Evolutionary conservation across 257 asterid genomes (phyloP).

Genomic region (Pogostemon cablin): DNA sequence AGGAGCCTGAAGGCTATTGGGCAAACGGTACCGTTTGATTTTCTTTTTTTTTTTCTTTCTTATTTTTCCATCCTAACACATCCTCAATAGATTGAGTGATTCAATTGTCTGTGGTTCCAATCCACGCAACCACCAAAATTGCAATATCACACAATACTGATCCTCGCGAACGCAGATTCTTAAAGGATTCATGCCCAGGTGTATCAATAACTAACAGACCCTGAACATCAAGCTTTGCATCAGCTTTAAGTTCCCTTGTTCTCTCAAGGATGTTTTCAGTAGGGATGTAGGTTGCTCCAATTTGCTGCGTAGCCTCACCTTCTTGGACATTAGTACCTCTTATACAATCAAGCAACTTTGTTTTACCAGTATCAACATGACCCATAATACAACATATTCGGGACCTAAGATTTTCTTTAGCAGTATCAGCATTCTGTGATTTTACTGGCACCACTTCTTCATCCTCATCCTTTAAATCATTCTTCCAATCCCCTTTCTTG

Average conservation of each 20-base stretch:
- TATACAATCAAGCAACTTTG: conserved; percentile 94
- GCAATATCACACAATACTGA: conserved; percentile 98
- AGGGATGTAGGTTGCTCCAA: conserved; percentile 98
- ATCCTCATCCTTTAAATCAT: conserved; percentile 43
- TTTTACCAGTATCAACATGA: conserved; percentile 98
- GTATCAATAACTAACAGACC: conserved; percentile 96
- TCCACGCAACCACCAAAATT: conserved; percentile 94
- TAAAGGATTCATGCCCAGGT: conserved; percentile 97
- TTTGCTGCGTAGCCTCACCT: conserved; percentile 99
- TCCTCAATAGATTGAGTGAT: conserved; percentile 84
- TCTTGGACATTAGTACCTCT: conserved; percentile 98
- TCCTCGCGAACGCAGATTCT: conserved; percentile 91
- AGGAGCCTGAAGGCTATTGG: too few relatives aligned
- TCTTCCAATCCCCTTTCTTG: conserved; percentile 57
- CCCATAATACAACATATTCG: conserved; percentile 99
- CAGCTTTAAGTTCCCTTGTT: conserved; percentile 93
- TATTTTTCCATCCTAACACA: too few relatives aligned
- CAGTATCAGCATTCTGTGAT: conserved; percentile 38
- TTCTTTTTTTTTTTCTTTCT: too few relatives aligned
- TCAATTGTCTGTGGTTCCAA: conserved; percentile 98
- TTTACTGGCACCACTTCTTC: conserved; percentile 38
- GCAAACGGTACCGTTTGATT: too few relatives aligned
- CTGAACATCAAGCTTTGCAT: conserved; percentile 91
- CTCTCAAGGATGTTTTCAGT: conserved; percentile 94
- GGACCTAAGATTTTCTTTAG: conserved; percentile 64